Evolutionary conservation across 1,139 yeast species (phyloP).

Genomic region (Kurtzmaniella quercitrusa): DNA sequence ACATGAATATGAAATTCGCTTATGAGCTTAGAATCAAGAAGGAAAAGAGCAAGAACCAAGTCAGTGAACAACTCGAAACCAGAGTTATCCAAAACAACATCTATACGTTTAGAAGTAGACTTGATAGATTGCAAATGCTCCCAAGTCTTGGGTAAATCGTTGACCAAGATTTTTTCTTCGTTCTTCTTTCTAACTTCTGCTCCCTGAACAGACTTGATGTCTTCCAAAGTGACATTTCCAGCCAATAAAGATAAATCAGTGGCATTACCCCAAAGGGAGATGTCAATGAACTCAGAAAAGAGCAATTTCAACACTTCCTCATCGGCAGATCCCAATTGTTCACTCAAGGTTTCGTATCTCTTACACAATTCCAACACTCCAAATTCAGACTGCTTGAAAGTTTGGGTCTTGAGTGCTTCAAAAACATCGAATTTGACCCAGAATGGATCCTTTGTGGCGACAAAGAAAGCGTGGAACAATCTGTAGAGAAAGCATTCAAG

Average conservation of each 20-base stretch:
- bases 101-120: constrained; percentile 48
- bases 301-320: constrained; percentile 48
- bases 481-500: constrained; percentile 85
- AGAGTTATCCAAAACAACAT: constrained; percentile 87
- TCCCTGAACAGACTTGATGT: constrained; percentile 87
- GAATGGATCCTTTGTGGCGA: constrained; percentile 17
- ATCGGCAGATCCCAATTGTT: constrained; percentile 40
- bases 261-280: constrained; percentile 97
- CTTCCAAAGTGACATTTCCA: constrained; percentile 73
- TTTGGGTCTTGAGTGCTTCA: constrained; percentile 59
- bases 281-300: constrained; percentile 77
- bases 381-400: constrained; percentile 68
- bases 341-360: constrained; percentile 44
- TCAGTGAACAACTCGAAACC: constrained; percentile 95
- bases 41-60: constrained; percentile 65
- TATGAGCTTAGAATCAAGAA: constrained; percentile 67
- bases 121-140: constrained; percentile 26
- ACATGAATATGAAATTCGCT: constrained; percentile 74
- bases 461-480: constrained; percentile 47
- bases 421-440: constrained; percentile 74
- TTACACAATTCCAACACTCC: constrained; percentile 84
- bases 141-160: constrained; percentile 76
- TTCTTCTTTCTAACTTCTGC: constrained; percentile 80
- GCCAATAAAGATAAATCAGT: constrained; percentile 88
- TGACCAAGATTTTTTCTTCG: constrained; percentile 75